Evolutionary conservation across 176 grass and related monocot species (phyloP), one percentile per base, ranked within the genome.

Genomic region (Zoysia pacifica): DNA sequence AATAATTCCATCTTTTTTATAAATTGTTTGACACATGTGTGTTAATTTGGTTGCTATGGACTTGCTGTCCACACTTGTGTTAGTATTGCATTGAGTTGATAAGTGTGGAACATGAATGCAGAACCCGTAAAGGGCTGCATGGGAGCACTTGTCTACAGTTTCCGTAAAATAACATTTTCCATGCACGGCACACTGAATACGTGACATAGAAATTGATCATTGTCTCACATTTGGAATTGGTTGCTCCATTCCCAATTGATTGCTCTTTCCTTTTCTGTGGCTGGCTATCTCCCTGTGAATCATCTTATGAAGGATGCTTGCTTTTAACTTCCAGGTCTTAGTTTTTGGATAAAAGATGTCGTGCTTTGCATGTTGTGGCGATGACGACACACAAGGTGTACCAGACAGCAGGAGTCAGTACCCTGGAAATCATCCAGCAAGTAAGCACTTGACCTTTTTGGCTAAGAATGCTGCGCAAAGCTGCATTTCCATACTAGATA

Each of bases 341-440:
- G 54, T 69, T 76, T 76, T 83, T 73, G 3, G 62, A 60, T 45
- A 82, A 19, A 80, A 72, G 43, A 90, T 90, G 89, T 90, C 84
- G 38, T 90, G 89, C 84, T 81, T 90, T 80, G 84, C 48, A 72
- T 87, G 84, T 44, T 90, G 89, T 67, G 84, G 84, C 50, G 81
- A 77, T 72, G 84, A 90, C 65, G 89, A 87, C 71, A 72, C 80
- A 52, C 84, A 87, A 84, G 62, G 82, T 73, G 81, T 78, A 67
- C 84, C 84, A 61, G 84, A 90, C 66, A 69, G 75, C 65, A 83
- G 84, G 46, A 70, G 56, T 81, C 70, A 72, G 35, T 73, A 90
- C 44, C 42, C 65, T 58, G 89, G 89, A 87, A 65, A 15, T 20
- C 65, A 90, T 81, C 80, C 76, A 72, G 65, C 89, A 81, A 91